These are phyloP conservation scores for Sclerotinia trifoliorum DNA, from an alignment of 2,329 filamentous ascomycete species.

Conservation along the genomic window DNA sequence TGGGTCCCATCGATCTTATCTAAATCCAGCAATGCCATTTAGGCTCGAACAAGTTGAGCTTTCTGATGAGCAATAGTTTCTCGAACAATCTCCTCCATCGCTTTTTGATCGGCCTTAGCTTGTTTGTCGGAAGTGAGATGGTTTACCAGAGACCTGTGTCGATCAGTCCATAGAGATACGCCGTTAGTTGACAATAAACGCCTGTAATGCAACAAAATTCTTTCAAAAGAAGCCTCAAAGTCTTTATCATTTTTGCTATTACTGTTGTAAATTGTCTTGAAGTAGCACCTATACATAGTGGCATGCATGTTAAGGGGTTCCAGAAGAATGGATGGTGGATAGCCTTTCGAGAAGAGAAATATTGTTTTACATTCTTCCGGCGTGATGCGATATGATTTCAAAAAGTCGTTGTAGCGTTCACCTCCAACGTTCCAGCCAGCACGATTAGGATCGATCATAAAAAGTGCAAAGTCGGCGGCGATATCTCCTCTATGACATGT, in stretches of 20 bases:
- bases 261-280: background rate
- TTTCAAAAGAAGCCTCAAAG: background rate
- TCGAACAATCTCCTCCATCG: too few relatives aligned
- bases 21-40: background rate
- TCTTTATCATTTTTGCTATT: background rate
- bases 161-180: fast-evolving
- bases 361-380: background rate
- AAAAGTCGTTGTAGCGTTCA: background rate
- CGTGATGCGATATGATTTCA: background rate
- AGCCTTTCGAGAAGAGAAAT: background rate
- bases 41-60: background rate
- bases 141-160: background rate
- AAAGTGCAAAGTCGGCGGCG: background rate
- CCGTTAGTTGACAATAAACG: background rate
- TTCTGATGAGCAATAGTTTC: too few relatives aligned
- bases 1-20: background rate
- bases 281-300: background rate
- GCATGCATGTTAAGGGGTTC: background rate
- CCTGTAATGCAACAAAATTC: background rate
- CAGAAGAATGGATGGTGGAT: background rate
- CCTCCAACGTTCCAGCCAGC: background rate
- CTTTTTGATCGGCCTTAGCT: too few relatives aligned
- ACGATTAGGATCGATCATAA: background rate
- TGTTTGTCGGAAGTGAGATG: background rate
- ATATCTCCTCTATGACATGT: background rate